Base-by-base conservation (phyloP, 306 rosid species). In the Castanopsis chinensis region DNA sequence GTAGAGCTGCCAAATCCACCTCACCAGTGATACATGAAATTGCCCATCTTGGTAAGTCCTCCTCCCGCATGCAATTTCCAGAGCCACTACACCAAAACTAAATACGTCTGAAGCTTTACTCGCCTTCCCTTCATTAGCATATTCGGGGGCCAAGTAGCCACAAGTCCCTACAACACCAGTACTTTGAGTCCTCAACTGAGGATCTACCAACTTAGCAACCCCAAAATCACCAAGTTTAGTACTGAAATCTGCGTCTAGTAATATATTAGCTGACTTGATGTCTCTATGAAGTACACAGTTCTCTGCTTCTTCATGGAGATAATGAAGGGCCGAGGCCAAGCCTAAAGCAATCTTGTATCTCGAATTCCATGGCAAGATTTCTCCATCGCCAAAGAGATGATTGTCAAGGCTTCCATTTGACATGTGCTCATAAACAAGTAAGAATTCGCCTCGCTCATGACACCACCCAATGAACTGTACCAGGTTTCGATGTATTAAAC, bases 381-480 rank as follows among this genome's bases (percentile, higher is more conserved):
- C 76, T 60, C 67, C 84, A 60, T 81, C 80, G 3, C 90, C 88
- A 23, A 84, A 90, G 6, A 90, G 77, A 32, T 88, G 89, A 3
- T 72, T 52, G 27, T 90, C 90, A 1, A 90, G 88, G 78, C 91
- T 90, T 32, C 91, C 85, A 23, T 88, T 88, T 1, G 88, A 83
- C 94, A 88, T 81, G 82, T 81, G 80, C 20, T 86, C 87, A 12
- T 87, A 91, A 28, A 89, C 85, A 0, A 91, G 67, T 1, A 89
- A 41, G 65, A 86, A 79, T 41, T 91, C 93, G 0, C 52, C 80
- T 72, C 83, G 17, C 59, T 83, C 87, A 2, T 84, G 89, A 65
- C 94, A 90, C 94, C 94, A 88, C 3, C 94, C 94, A 11, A 90
- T 86, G 71, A 86, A 82, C 7, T 86, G 91, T 2, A 90, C 92